Base-by-base conservation (phyloP, 805 yeast genomes). In the Scheffersomyces spartinae region DNA sequence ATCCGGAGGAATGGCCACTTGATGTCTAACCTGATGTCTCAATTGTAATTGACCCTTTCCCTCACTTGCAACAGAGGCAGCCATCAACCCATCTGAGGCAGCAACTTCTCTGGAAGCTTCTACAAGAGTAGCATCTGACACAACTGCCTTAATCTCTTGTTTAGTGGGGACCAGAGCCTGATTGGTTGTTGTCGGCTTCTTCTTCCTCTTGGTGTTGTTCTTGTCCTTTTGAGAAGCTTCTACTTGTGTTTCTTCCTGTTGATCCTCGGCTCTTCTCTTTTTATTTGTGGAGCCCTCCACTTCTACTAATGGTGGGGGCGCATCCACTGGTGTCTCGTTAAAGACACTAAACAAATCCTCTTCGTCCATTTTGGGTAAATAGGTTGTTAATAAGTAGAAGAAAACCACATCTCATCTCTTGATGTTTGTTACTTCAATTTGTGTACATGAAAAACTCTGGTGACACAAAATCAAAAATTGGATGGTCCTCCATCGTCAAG, bases 1-100 rank as follows among this genome's bases (percentile, higher is more conserved):
- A 32, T 79, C 79, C 4, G 94, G 93, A 1, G 98, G 98, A 13
- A 88, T 67, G 2, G 97, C 96, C 7, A 88, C 98, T 53, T 88
- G 96, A 57, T 88, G 98, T 51, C 97, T 78, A 29, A 88, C 95
- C 53, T 84, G 95, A 60, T 88, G 98, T 31, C 74, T 74, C 36
- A 85, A 61, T 47, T 79, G 76, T 31, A 85, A 75, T 29, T 54
- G 53, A 7, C 54, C 49, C 14, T 30, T 32, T 27, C 54, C 60
- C 22, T 54, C 53, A 3, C 49, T 49, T 10, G 48, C 58, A 2
- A 50, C 40, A 13, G 56, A 50, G 1, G 62, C 45, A 9, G 61
- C 61, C 40, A 74, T 45, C 18, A 84, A 58, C 5, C 94, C 94
- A 17, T 68, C 68, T 0, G 93, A 79, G 1, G 80, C 83, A n/a